Evolutionary conservation across 129 eudicot genomes (phyloP).

Genomic region (Saposhnikovia divaricata): DNA sequence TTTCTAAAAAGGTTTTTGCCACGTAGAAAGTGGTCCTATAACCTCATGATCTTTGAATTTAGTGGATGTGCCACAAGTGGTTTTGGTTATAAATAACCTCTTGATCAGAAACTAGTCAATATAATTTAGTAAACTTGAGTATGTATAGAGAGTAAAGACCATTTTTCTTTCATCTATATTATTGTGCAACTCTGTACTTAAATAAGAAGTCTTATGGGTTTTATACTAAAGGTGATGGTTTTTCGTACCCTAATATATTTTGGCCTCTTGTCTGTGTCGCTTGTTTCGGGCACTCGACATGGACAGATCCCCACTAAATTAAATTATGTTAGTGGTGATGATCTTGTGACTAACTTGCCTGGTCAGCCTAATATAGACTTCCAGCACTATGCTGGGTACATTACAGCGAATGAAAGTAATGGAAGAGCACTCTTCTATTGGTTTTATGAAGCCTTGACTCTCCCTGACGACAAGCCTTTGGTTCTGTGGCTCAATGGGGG

Average conservation of each 20-base stretch:
- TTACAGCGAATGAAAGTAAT: slow-evolving; percentile 57
- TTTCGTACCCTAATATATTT: slow-evolving; percentile 20
- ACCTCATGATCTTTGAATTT: neutral
- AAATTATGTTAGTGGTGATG: slow-evolving; percentile 26
- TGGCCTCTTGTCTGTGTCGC: slow-evolving; percentile 22
- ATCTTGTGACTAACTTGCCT: slow-evolving; percentile 62
- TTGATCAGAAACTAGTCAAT: slow-evolving; percentile 17
- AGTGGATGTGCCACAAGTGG: slow-evolving; percentile 30
- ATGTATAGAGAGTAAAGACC: slow-evolving; percentile 49
- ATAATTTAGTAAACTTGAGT: slow-evolving; percentile 18
- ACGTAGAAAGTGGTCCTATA: neutral
- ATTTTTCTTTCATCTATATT: slow-evolving; percentile 34
- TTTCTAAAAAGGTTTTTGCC: slow-evolving; percentile 6
- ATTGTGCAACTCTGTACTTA: slow-evolving; percentile 22
- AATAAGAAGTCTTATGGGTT: slow-evolving; percentile 34
- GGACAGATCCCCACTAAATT: slow-evolving; percentile 32
- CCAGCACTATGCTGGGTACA: slow-evolving; percentile 73
- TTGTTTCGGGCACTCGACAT: slow-evolving; percentile 41
- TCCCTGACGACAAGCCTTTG: slow-evolving; percentile 66
- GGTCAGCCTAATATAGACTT: slow-evolving; percentile 61
- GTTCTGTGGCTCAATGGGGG: slow-evolving; percentile 95
- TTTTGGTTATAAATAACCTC: slow-evolving; percentile 13
- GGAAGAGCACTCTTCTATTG: slow-evolving; percentile 82
- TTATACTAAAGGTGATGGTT: slow-evolving; percentile 24
- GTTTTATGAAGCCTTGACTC: slow-evolving; percentile 73